Conservation (phyloP, 2,329 filamentous ascomycete species). For the Colletotrichum spinosum region DNA sequence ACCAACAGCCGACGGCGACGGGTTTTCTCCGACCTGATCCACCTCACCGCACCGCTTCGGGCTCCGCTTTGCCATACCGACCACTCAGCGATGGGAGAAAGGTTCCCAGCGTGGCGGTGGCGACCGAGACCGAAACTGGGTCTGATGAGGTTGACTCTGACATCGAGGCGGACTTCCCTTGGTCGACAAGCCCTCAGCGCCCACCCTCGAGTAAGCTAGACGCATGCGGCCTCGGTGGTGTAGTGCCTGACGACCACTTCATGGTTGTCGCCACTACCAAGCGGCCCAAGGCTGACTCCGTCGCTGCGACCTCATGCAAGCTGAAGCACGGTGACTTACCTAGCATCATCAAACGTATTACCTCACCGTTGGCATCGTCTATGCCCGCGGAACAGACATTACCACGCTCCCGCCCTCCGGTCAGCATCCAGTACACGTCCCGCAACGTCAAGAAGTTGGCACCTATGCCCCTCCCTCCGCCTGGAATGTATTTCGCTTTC, state of each 20-base stretch:
- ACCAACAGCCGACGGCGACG: conserved; percentile 43
- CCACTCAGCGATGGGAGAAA: conserved; percentile 58
- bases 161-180: conserved; percentile 53
- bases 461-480: conserved; percentile 63
- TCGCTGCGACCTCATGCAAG: conserved; percentile 5
- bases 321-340: conserved; percentile 49
- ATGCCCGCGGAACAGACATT: not conserved
- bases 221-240: conserved; percentile 69
- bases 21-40: conserved; percentile 5
- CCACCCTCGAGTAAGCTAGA: conserved; percentile 57
- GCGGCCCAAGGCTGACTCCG: conserved; percentile 49
- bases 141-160: conserved; percentile 54
- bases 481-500: conserved; percentile 63
- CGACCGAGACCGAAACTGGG: conserved; percentile 41
- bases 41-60: conserved; percentile 59
- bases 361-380: conserved; percentile 54
- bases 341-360: conserved; percentile 55
- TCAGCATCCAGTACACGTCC: conserved; percentile 61
- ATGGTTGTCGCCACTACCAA: conserved; percentile 65
- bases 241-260: conserved; percentile 74
- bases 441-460: conserved; percentile 56
- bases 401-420: not conserved
- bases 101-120: conserved; percentile 23
- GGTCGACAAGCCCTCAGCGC: conserved; percentile 58
- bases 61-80: conserved; percentile 60